phyloP scores from a whole-genome alignment of 352 stramenopile species.

The Pythium monospermum region DNA sequence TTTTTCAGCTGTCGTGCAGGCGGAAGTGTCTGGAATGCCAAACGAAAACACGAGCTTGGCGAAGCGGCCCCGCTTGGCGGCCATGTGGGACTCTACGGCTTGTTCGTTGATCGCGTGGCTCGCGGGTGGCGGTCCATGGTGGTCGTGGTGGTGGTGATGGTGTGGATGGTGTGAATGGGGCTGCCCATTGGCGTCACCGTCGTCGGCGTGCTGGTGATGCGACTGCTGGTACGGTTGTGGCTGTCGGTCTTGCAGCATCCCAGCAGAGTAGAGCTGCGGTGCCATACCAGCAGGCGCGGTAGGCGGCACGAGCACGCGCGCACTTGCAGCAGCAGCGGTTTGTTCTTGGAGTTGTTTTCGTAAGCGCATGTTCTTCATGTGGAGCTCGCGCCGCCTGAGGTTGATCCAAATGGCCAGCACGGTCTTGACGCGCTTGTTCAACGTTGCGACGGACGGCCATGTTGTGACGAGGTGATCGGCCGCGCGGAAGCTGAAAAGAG shows the following conservation, averaged over 20 bases:
- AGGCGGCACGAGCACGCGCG: slow-evolving; percentile 4
- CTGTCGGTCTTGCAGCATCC: no score
- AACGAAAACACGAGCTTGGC: slow-evolving; percentile 73
- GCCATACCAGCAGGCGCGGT: not conserved
- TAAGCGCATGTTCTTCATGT: no score
- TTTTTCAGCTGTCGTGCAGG: slow-evolving; percentile 43
- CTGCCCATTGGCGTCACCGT: no score
- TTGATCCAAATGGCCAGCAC: slow-evolving; percentile 51
- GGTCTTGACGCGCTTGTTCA: slow-evolving; percentile 53
- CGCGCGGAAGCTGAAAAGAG: slow-evolving; percentile 23
- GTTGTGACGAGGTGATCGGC: slow-evolving; percentile 2
- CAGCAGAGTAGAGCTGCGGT: no score
- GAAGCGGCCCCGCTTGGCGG: slow-evolving; percentile 58
- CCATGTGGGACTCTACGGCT: not conserved
- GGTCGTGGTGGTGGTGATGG: not conserved
- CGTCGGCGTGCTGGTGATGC: no score
- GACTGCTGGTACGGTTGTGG: no score
- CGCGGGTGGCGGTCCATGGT: not conserved
- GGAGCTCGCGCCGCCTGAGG: no score
- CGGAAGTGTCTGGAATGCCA: slow-evolving; percentile 65
- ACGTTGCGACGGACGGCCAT: slow-evolving; percentile 44
- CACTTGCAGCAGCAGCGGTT: not conserved
- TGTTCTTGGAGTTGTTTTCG: no score
- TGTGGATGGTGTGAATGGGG: not conserved
- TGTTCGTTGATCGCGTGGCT: slow-evolving; percentile 8